Conservation (phyloP, 495 filamentous ascomycete species). For the Glonium stellatum region DNA sequence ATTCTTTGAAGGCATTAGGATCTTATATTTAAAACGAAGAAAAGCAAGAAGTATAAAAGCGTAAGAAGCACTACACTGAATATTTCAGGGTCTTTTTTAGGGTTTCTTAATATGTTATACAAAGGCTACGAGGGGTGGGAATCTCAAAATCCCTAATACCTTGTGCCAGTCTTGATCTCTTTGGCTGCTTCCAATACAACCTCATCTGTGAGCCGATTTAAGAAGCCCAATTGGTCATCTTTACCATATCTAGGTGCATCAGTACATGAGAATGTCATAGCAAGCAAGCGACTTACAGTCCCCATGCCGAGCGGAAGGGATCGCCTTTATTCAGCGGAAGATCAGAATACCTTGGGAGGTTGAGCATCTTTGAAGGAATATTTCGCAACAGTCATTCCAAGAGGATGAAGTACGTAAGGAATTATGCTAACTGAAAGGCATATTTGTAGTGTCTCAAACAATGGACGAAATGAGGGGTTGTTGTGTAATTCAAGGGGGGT, state of each 20-base stretch:
- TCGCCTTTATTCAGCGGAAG: conserved; percentile 4
- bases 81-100: no score
- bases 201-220: conserved; percentile 33
- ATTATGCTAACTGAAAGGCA: no score
- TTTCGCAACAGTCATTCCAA: background rate
- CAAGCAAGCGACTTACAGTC: conserved; percentile 4
- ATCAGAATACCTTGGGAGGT: conserved; percentile 1
- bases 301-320: conserved; percentile 11
- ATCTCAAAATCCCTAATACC: conserved; percentile 4
- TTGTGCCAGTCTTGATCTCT: conserved; percentile 33
- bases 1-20: conserved; percentile 17
- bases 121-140: background rate
- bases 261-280: background rate
- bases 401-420: no score
- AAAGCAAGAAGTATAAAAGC: no score
- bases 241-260: conserved; percentile 20
- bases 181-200: conserved; percentile 32
- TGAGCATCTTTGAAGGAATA: background rate
- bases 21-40: background rate
- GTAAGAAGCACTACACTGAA: no score
- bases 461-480: background rate
- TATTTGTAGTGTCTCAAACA: no score
- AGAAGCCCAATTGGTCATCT: conserved; percentile 34
- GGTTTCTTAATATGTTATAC: no score
- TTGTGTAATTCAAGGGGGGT: background rate